These are phyloP conservation scores for Teratosphaeriaceae sp. DNA, from an alignment of 2,329 filamentous ascomycete genomes.

Conservation along the genomic window DNA sequence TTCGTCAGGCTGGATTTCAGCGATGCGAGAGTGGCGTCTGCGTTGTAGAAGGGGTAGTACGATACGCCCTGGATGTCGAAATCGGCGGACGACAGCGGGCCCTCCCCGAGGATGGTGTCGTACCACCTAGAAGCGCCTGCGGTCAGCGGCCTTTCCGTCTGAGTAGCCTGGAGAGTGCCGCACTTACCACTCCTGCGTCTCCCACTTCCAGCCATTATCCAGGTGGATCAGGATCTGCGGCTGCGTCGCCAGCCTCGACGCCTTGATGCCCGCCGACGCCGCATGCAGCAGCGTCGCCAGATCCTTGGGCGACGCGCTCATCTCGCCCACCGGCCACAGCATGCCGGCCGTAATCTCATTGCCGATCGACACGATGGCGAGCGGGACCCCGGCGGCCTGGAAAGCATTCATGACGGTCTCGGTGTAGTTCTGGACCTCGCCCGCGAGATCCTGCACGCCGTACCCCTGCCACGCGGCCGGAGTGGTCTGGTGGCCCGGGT, in stretches of 20 bases:
- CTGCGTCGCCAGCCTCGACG: conserved; percentile 16
- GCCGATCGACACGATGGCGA: conserved; percentile 34
- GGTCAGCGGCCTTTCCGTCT: no score
- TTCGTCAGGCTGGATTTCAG: conserved; percentile 17
- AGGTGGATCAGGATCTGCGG: conserved; percentile 28
- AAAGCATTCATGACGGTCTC: conserved; percentile 34
- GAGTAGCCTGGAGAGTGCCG: no score
- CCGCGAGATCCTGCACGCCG: conserved; percentile 25
- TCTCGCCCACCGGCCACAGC: conserved; percentile 29
- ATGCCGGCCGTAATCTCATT: conserved; percentile 33
- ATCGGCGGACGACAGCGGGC: conserved; percentile 17
- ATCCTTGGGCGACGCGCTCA: conserved; percentile 25
- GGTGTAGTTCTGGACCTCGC: conserved; percentile 27
- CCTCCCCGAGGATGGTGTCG: conserved; percentile 21
- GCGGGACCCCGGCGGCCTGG: conserved; percentile 30
- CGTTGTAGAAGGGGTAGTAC: conserved; percentile 27
- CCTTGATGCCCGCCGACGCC: conserved; percentile 24
- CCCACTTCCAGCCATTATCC: conserved; percentile 28
- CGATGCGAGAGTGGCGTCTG: conserved; percentile 19
- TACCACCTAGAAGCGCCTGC: no score
- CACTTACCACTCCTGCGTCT: conserved; percentile 24
- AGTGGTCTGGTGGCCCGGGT: conserved; percentile 27
- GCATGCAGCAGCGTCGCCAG: conserved; percentile 28
- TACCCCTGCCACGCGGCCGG: conserved; percentile 28
- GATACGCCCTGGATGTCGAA: conserved; percentile 26